Percentiles rank a stretch among this genome's conserved stretches.
These are phyloP conservation scores for Tuber aestivum DNA, from an alignment of 495 filamentous ascomycete genomes.

Conservation along the genomic window DNA sequence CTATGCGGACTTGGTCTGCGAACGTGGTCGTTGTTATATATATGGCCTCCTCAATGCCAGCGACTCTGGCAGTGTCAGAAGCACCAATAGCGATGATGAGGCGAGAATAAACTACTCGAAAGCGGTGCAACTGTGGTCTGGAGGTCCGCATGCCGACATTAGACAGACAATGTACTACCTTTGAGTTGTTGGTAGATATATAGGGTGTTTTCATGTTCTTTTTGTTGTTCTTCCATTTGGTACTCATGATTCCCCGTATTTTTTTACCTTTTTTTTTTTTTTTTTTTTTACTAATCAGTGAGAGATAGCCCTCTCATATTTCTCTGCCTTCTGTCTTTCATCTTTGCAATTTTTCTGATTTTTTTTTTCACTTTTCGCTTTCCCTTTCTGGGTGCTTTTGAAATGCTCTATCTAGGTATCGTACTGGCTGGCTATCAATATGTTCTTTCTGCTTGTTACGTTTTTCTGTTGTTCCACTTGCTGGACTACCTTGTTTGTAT, in stretches of 20 bases:
- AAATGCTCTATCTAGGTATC: background rate
- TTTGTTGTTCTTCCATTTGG: background rate
- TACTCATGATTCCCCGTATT: background rate
- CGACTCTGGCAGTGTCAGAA: slow-evolving; percentile 33
- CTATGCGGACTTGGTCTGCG: slow-evolving; percentile 73
- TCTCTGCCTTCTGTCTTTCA: background rate
- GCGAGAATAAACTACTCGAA: slow-evolving; percentile 13
- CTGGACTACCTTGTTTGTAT: background rate
- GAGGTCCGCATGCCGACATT: slow-evolving; percentile 52
- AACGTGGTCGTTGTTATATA: slow-evolving; percentile 62
- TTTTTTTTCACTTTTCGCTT: too few species aligned
- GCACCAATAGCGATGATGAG: slow-evolving; percentile 37
- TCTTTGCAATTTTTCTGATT: background rate
- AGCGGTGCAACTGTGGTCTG: slow-evolving; percentile 31
- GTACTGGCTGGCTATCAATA: background rate
- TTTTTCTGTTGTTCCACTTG: background rate
- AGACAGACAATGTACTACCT: slow-evolving; percentile 73
- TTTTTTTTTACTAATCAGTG: background rate
- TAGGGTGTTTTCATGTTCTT: background rate
- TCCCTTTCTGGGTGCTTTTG: background rate
- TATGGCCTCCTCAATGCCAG: slow-evolving; percentile 53
- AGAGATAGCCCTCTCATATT: background rate
- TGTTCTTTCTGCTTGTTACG: background rate
- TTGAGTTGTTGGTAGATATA: slow-evolving; percentile 41
- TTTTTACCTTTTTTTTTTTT: background rate